phyloP scores from a whole-genome alignment of 768 basidiomycete species.

The Paxillus rubicundulus region DNA sequence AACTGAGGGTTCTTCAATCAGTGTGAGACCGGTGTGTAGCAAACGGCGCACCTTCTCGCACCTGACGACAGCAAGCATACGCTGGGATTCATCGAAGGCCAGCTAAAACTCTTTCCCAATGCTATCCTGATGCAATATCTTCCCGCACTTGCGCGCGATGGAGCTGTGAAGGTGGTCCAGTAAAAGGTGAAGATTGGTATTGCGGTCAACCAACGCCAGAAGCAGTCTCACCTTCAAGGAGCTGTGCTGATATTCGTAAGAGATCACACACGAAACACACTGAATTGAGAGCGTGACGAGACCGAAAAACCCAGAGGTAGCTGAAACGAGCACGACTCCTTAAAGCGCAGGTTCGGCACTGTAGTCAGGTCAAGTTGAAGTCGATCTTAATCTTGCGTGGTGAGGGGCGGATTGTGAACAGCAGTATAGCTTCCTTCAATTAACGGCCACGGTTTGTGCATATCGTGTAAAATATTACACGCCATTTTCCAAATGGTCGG shows the following conservation, averaged over 20 bases:
- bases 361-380: slow-evolving; percentile 23
- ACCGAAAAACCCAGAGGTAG: slow-evolving; percentile 22
- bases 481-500: no score
- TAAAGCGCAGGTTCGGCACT: slow-evolving; percentile 26
- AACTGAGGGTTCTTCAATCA: slow-evolving; percentile 22
- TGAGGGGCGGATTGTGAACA: slow-evolving; percentile 27
- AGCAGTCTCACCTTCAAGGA: slow-evolving; percentile 42
- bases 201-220: slow-evolving; percentile 37
- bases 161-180: slow-evolving; percentile 35
- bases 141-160: slow-evolving; percentile 30
- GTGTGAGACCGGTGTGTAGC: background rate
- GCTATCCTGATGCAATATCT: slow-evolving; percentile 42
- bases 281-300: slow-evolving; percentile 12
- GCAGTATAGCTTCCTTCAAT: slow-evolving; percentile 18
- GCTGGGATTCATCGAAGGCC: slow-evolving; percentile 51
- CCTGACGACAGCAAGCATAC: slow-evolving; percentile 46
- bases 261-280: background rate
- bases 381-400: slow-evolving; percentile 28
- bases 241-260: slow-evolving; percentile 28
- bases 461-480: no score
- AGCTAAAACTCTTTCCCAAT: slow-evolving; percentile 45
- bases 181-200: slow-evolving; percentile 35
- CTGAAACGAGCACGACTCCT: slow-evolving; percentile 22
- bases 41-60: slow-evolving; percentile 37
- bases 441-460: no score